Base-by-base conservation (phyloP, 495 filamentous ascomycete genomes). In the Penicillium angulare region DNA sequence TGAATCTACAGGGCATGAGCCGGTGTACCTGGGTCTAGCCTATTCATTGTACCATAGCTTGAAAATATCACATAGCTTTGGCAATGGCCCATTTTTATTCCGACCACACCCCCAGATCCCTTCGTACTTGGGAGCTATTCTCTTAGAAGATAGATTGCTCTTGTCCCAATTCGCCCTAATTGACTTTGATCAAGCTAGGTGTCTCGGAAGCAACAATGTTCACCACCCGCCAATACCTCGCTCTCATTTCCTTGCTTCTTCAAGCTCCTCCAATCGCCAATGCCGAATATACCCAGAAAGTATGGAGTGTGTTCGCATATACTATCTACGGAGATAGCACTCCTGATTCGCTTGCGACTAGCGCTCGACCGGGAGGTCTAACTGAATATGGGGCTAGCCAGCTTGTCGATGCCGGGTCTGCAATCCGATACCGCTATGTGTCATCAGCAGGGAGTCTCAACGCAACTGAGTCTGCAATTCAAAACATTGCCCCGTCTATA, bases 281-380 rank as follows among this genome's bases (percentile, higher is more conserved):
- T 24, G 38, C 38, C 13, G 38, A 41, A 5, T 41, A 41, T 7
- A 41, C 38, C 21, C 83, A 86, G 66, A 85, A 78, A 13, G 72
- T 88, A 21, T 85, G 86, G 64, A 83, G 79, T 32, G 74, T 83
- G 20, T 87, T 88, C 43, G 80, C 88, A 55, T 90, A 87, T 72
- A 82, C 80, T 32, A 78, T 85, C 10, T 78, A 90, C 54, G 89
- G 89, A 38, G 89, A 92, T 49, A 82, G 82, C 17, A 87, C 85
- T 0, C 79, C 87, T n/a, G 75, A 81, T 56, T 57, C 70, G 5
- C 71, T 81, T n/a, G n/a, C n/a, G 6, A 22, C 39, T 3, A 42
- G 38, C 7, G 56, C 69, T 24, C 76, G 74, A 1, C 70, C 78
- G 0, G 75, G 54, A 13, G 50, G 55, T 3, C 67, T 95, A 53